Evolutionary conservation across 78 protist species (phyloP).

Genomic region (Trichosphaerium sp.): DNA sequence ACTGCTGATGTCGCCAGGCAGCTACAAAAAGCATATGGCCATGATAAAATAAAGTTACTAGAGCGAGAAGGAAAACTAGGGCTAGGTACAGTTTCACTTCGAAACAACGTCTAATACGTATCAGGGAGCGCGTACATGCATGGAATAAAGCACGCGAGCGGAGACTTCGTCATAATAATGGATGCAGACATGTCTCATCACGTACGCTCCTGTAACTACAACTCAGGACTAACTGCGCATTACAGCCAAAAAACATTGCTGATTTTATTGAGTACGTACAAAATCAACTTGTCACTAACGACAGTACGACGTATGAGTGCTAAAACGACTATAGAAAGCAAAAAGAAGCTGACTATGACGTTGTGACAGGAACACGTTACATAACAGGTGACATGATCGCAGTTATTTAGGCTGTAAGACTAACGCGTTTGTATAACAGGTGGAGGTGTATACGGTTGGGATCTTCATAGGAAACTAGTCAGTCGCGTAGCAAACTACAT

Average conservation of each 20-base stretch:
- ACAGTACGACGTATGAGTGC: not conserved
- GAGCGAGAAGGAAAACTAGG: conserved; percentile 77
- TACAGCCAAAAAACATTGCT: conserved; percentile 82
- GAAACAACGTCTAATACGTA: no score
- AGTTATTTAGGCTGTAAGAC: no score
- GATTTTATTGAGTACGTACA: conserved; percentile 45
- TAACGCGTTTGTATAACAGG: no score
- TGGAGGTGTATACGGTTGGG: conserved; percentile 89
- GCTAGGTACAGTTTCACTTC: conserved; percentile 35
- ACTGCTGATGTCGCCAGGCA: conserved; percentile 62
- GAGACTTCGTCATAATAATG: conserved; percentile 79
- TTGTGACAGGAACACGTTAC: conserved; percentile 87
- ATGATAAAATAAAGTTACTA: conserved; percentile 36
- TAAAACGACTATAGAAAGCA: conserved; percentile 18
- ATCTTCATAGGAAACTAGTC: conserved; percentile 52
- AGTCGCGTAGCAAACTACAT: conserved; percentile 75
- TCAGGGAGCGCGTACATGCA: conserved; percentile 65
- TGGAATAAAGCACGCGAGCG: conserved; percentile 67
- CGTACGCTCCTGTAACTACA: not conserved
- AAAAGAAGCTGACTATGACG: conserved; percentile 45
- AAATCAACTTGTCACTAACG: not conserved
- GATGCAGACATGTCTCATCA: conserved; percentile 89
- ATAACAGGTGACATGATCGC: no score
- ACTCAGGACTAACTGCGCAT: no score
- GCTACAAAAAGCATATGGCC: conserved; percentile 64